A percentile compares a stretch with the other conserved stretches of the same genome.
Conservation (phyloP, 2,329 filamentous ascomycete species). For the Parastagonospora avenae region DNA sequence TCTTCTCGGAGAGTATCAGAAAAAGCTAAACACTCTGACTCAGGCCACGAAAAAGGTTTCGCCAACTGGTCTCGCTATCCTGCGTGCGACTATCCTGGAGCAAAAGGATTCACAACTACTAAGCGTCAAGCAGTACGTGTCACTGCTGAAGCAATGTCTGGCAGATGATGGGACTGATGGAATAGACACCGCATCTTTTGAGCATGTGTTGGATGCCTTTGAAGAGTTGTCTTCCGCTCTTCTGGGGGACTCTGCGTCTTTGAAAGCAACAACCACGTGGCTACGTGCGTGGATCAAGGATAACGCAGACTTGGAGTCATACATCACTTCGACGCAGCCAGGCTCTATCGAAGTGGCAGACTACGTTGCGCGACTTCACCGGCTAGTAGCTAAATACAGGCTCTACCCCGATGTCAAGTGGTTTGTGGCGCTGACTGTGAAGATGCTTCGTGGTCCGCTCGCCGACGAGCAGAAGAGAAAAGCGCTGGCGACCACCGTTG, state of each 20-base stretch:
- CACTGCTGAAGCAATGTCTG: conserved; percentile 26
- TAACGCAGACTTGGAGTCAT: conserved; percentile 25
- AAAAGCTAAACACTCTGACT: conserved; percentile 20
- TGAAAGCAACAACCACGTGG: conserved; percentile 20
- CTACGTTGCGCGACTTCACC: conserved; percentile 26
- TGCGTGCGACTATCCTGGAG: conserved; percentile 30
- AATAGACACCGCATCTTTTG: conserved; percentile 7
- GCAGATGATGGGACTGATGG: conserved; percentile 10
- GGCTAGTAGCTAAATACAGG: conserved; percentile 27
- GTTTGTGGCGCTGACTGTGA: conserved; percentile 30
- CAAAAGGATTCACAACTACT: conserved; percentile 30
- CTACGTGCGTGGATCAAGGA: conserved; percentile 29
- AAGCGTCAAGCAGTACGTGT: conserved; percentile 27
- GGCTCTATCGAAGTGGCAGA: conserved; percentile 16
- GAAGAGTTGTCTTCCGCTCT: conserved; percentile 26
- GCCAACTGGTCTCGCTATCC: conserved; percentile 27
- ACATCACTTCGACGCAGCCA: conserved; percentile 10
- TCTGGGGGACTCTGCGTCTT: conserved; percentile 21
- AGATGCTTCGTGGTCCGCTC: conserved; percentile 21
- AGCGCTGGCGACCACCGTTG: conserved; percentile 15
- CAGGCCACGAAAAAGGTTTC: conserved; percentile 30
- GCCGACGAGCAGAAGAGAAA: conserved; percentile 10
- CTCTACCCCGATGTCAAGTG: conserved; percentile 26
- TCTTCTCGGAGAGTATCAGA: conserved; percentile 35
- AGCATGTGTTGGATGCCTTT: conserved; percentile 34